Evolutionary conservation across 164 flowering plant genomes (phyloP).

Genomic region (Amborella trichopoda): DNA sequence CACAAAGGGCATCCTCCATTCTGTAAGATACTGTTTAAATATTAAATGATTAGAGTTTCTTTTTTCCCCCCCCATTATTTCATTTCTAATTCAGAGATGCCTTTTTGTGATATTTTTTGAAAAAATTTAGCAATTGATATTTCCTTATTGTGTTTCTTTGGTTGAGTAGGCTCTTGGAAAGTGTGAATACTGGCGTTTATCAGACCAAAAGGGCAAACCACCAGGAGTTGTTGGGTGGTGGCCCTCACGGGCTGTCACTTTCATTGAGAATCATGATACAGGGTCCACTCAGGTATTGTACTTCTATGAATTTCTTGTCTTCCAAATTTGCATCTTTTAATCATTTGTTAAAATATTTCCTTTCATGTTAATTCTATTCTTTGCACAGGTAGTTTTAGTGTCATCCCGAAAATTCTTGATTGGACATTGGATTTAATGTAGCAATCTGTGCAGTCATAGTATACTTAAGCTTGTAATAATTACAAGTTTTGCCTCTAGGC

Average conservation of each 20-base stretch:
- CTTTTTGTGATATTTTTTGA: background rate
- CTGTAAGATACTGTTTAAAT: conserved; percentile 74
- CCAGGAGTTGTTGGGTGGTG: conserved; percentile 99
- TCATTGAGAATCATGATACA: conserved; percentile 97
- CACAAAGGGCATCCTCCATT: conserved; percentile 94
- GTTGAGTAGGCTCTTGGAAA: conserved; percentile 55
- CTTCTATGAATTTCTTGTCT: background rate
- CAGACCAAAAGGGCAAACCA: conserved; percentile 82
- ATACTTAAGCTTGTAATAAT: no score
- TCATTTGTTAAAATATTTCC: background rate
- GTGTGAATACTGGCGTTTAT: conserved; percentile 96
- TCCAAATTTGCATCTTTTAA: background rate
- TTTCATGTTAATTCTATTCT: no score
- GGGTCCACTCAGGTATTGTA: conserved; percentile 93
- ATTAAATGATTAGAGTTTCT: conserved; percentile 2
- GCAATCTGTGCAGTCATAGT: no score
- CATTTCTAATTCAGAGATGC: background rate
- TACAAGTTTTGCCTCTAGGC: no score
- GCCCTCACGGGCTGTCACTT: conserved; percentile 99
- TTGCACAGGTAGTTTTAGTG: no score
- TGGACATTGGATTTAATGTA: no score
- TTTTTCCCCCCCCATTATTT: background rate
- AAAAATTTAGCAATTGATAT: background rate
- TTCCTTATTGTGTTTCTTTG: background rate
- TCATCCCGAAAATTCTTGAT: no score